Evolutionary conservation across 1,284 basidiomycete species (phyloP), one percentile per base, ranked within the genome.

Genomic region (Apiotrichum laibachii): DNA sequence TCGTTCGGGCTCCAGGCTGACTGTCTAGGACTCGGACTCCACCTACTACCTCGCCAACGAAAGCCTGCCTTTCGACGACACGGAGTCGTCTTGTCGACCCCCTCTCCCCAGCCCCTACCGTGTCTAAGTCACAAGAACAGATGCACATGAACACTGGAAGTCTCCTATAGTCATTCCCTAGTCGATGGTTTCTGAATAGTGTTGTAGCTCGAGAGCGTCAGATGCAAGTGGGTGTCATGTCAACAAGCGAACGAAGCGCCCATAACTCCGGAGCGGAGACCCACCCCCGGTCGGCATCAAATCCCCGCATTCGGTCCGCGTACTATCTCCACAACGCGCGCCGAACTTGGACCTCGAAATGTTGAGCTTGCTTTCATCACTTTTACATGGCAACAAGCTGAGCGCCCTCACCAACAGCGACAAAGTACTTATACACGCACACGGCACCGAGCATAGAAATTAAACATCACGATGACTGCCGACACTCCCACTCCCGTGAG

Each of bases 1-100:
- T 7, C 26, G 26, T 7, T 31, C 26, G 15, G 15, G 9, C 18
- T 8, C 3, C 16, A 7, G 40, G 15, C 22, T 43, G 33, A 21
- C 13, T 21, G 1, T 15, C 52, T 48, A 37, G 35, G 19, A 13
- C 22, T 44, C 55, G 58, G 58, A 54, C 9, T 51, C 58, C 16
- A 60, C 53, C n/a, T 60, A 60, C 54, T 60, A 42, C 45, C 42
- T 60, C 7, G 50, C 58, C 33, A 56, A 55, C 46, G 58, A 60
- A 9, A 44, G 35, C n/a, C 4, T 37, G 34, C 7, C 34, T n/a
- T 18, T 1, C 6, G 37, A 22, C 5, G 49, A 39, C 13, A 15
- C 5, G n/a, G 34, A 21, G 9, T 18, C 6, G 19, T 1, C 9
- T 19, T 11, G 15, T 12, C 49, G 21, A 12, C 22, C 21, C 12